These are phyloP conservation scores for Elaeis guineensis DNA, from an alignment of 176 grass and related monocot species.

Conservation along the genomic window DNA sequence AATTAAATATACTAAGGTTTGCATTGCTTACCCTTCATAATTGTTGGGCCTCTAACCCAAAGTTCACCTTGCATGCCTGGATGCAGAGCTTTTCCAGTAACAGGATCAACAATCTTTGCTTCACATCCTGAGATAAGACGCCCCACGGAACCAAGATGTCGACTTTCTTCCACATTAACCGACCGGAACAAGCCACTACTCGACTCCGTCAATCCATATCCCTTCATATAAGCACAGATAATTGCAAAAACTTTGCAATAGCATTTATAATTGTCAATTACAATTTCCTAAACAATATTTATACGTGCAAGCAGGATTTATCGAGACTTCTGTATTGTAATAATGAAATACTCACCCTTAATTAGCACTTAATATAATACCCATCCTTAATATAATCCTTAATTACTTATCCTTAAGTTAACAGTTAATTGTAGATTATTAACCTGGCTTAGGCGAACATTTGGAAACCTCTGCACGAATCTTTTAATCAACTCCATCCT, in stretches of 20 bases:
- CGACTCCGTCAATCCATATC: conserved; percentile 49
- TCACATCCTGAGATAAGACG: conserved; percentile 24
- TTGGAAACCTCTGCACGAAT: conserved; percentile 7
- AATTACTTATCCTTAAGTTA: no score
- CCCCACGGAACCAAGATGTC: conserved; percentile 19
- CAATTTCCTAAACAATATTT: no score
- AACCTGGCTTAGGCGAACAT: no score
- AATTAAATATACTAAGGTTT: neutral
- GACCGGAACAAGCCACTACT: conserved; percentile 27
- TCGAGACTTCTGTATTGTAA: no score
- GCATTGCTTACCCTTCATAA: conserved; percentile 32
- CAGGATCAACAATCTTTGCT: conserved; percentile 40
- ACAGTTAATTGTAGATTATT: no score
- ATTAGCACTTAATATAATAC: no score
- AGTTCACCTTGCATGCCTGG: conserved; percentile 36
- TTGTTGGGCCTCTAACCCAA: conserved; percentile 34
- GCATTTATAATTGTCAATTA: no score
- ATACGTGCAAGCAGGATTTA: no score
- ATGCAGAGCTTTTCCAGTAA: conserved; percentile 18
- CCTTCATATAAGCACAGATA: conserved; percentile 24
- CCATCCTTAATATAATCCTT: no score
- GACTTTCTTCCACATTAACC: conserved; percentile 7
- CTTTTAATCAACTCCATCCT: conserved; percentile 9
- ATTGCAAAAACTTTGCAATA: no score
- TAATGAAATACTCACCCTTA: no score